phyloP scores from a whole-genome alignment of 2,329 filamentous ascomycete species.

The Shiraia sp. region DNA sequence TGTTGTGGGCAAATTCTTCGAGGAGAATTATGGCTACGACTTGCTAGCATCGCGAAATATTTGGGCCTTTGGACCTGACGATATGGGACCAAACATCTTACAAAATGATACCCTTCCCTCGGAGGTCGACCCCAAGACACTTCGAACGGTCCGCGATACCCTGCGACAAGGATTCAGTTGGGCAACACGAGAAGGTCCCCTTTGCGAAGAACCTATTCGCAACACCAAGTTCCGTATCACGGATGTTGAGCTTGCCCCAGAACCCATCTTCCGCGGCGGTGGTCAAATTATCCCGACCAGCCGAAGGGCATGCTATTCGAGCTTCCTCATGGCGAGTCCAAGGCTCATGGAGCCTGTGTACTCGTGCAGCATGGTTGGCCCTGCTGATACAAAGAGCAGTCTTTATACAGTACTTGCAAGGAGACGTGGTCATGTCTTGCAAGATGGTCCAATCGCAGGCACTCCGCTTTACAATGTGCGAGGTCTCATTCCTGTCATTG shows the following conservation, averaged over 20 bases:
- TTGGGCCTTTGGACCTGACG: conserved; percentile 97
- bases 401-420: conserved; percentile 91
- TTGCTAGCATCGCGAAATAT: conserved; percentile 91
- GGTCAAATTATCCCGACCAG: conserved; percentile 97
- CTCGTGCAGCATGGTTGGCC: conserved; percentile 87
- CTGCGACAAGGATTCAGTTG: conserved; percentile 96
- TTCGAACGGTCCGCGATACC: conserved; percentile 85
- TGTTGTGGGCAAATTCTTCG: conserved; percentile 94
- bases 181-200: conserved; percentile 90
- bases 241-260: conserved; percentile 80
- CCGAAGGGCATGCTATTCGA: conserved; percentile 89
- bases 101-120: conserved; percentile 95
- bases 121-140: conserved; percentile 90
- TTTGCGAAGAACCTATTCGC: conserved; percentile 98
- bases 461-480: conserved; percentile 92
- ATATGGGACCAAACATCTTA: conserved; percentile 90
- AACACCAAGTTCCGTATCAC: conserved; percentile 98
- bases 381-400: conserved; percentile 82
- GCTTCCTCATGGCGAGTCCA: conserved; percentile 95
- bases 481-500: conserved; percentile 91
- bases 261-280: conserved; percentile 92
- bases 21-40: conserved; percentile 97
- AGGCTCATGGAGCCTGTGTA: conserved; percentile 97
- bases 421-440: conserved; percentile 86
- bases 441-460: conserved; percentile 91